Evolutionary conservation across 2,329 filamentous ascomycete genomes (phyloP), one percentile per base, ranked within the genome.

Genomic region (Malbranchea zuffiana): DNA sequence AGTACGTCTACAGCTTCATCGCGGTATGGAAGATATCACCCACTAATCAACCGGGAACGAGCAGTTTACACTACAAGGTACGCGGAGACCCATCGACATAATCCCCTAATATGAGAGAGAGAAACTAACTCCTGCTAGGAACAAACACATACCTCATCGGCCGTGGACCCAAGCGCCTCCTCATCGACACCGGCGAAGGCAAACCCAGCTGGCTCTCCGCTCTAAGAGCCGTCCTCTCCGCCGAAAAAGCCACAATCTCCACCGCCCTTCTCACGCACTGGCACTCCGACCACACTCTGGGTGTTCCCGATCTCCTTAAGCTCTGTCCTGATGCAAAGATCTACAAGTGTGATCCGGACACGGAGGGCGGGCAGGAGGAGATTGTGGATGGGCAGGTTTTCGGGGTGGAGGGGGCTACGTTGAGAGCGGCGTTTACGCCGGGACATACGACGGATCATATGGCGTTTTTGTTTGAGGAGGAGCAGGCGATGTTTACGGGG

Each of bases 131-230:
- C 13, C n/a, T 5, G 33, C 23, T 47, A 73, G 70, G 86, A 44
- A 95, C 90, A 48, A 98, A 98, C 59, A 98, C 90, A 21, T 98
- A 98, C 58, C 72, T 98, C 12, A 54, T 98, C 41, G 90, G 90
- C 41, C 78, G 72, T 5, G 88, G 87, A 3, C 56, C 65, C 4
- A 61, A 65, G 5, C 78, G 90, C 6, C 69, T 96, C 41, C 72
- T 98, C 15, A 76, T 98, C 52, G 90, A 98, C 61, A 94, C 87
- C 0, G 90, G 82, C 32, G 80, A 94, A 59, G 90, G 88, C 31
- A 73, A 68, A 40, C 73, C 78, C 2, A 68, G 72, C 21, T 98
- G 88, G 88, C 68, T 75, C 27, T 58, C 68, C 0, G 71, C 74
- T 0, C 61, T 98, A 23, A 71, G 73, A 45, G 61, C 67, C 3